A percentile compares a stretch with the other conserved stretches of the same genome.
phyloP scores from a whole-genome alignment of 805 yeast species.

The Dipodascopsis uninucleata region DNA sequence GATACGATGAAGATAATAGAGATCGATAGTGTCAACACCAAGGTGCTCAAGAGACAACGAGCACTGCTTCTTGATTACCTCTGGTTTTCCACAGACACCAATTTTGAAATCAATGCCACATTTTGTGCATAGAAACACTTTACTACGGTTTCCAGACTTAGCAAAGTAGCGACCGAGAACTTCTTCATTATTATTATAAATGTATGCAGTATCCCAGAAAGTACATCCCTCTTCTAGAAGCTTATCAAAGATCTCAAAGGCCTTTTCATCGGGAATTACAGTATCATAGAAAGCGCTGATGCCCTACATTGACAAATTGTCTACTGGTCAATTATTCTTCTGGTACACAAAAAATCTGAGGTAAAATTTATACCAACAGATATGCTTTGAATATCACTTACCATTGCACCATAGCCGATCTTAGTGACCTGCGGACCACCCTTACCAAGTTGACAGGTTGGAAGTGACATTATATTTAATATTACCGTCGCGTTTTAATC shows the following conservation, averaged over 20 bases:
- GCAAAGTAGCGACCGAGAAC: conserved; percentile 8
- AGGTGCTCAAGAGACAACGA: neutral
- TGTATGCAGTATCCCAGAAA: conserved; percentile 12
- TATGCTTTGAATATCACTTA: too few relatives aligned
- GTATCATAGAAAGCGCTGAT: conserved; percentile 1
- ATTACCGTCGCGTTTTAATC: too few relatives aligned
- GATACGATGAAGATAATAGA: conserved; percentile 1
- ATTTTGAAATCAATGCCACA: conserved; percentile 1
- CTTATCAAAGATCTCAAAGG: neutral
- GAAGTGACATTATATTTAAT: conserved; percentile 15
- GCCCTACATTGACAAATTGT: neutral
- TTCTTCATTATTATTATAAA: conserved; percentile 7
- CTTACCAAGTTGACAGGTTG: conserved; percentile 14
- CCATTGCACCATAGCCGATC: conserved; percentile 25
- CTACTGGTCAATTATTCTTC: too few relatives aligned
- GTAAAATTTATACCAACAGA: too few relatives aligned
- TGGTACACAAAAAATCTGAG: too few relatives aligned
- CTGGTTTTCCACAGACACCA: neutral
- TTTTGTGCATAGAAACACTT: conserved; percentile 11
- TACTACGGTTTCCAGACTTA: conserved; percentile 11
- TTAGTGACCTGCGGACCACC: conserved; percentile 17
- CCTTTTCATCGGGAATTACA: neutral
- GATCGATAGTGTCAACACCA: neutral
- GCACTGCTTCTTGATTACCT: neutral
- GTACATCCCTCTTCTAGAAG: conserved; percentile 8